Evolutionary conservation across 169 alveolate species (phyloP).

Genomic region (Eimeria maxima): DNA sequence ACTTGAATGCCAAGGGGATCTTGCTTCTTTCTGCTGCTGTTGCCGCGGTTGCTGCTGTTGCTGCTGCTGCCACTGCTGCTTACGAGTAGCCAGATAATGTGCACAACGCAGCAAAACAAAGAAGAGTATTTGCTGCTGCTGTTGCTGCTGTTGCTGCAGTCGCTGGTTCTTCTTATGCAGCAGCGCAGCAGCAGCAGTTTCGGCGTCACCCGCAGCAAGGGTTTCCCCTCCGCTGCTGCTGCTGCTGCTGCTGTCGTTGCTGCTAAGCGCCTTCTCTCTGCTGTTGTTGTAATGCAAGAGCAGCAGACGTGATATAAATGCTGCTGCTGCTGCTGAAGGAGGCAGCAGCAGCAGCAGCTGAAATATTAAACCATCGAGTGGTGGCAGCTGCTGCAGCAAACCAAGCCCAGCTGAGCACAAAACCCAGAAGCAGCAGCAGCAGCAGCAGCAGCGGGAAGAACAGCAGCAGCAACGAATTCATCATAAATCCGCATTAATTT

Average conservation of each 20-base stretch:
- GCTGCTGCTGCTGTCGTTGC: conserved; percentile 73
- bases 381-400: conserved; percentile 64
- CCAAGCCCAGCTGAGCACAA: conserved; percentile 40
- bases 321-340: conserved; percentile 23
- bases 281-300: conserved; percentile 14
- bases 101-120: conserved; percentile 57
- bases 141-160: conserved; percentile 33
- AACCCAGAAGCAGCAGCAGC: not conserved
- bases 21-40: not conserved
- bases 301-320: not conserved
- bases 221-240: conserved; percentile 9
- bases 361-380: conserved; percentile 15
- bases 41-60: conserved; percentile 48
- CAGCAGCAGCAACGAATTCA: not conserved
- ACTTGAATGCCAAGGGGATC: not conserved
- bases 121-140: conserved; percentile 36
- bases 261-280: conserved; percentile 7
- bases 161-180: not conserved
- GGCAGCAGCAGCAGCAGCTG: conserved; percentile 73
- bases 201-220: not conserved
- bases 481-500: not conserved
- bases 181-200: not conserved
- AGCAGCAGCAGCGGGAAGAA: conserved; percentile 4
- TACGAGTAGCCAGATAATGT: conserved; percentile 21
- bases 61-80: conserved; percentile 44